These are phyloP conservation scores for Orbilia blumenaviensis DNA, from an alignment of 2,329 filamentous ascomycete genomes.

Conservation along the genomic window DNA sequence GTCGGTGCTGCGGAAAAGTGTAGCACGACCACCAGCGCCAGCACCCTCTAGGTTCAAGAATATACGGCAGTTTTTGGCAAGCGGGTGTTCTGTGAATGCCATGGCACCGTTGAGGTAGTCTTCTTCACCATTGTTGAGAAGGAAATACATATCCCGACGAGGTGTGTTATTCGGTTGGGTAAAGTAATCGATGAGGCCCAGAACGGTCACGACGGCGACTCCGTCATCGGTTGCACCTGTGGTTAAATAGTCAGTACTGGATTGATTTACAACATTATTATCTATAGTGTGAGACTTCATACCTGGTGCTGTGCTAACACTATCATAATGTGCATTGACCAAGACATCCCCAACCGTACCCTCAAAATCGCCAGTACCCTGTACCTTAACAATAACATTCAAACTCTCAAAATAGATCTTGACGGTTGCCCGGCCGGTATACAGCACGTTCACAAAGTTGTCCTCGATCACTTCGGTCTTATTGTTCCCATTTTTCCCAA, in stretches of 20 bases:
- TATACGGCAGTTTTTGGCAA: conserved; percentile 76
- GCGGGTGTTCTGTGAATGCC: conserved; percentile 82
- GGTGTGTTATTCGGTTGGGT: conserved; percentile 65
- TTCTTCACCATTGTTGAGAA: conserved; percentile 96
- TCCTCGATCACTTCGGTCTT: conserved; percentile 72
- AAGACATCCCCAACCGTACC: conserved; percentile 80
- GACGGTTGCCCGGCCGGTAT: conserved; percentile 62
- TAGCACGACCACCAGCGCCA: conserved; percentile 86
- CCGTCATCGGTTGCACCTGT: conserved; percentile 87
- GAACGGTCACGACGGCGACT: conserved; percentile 82
- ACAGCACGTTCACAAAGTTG: conserved; percentile 78
- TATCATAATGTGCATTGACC: conserved; percentile 95
- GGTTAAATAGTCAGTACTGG: not conserved
- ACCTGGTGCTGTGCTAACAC: conserved; percentile 85
- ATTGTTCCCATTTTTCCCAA: conserved; percentile 63
- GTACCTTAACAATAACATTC: conserved; percentile 91
- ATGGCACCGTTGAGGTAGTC: conserved; percentile 88
- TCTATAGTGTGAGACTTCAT: not conserved
- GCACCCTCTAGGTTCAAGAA: conserved; percentile 96
- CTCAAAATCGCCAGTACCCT: conserved; percentile 81
- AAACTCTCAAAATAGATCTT: conserved; percentile 88
- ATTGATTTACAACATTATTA: not conserved
- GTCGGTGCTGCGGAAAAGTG: conserved; percentile 87
- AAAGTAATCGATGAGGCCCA: conserved; percentile 89
- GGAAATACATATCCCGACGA: conserved; percentile 76